These are phyloP conservation scores for Colletotrichum euphorbiae DNA, from an alignment of 2,329 filamentous ascomycete genomes.

Conservation along the genomic window DNA sequence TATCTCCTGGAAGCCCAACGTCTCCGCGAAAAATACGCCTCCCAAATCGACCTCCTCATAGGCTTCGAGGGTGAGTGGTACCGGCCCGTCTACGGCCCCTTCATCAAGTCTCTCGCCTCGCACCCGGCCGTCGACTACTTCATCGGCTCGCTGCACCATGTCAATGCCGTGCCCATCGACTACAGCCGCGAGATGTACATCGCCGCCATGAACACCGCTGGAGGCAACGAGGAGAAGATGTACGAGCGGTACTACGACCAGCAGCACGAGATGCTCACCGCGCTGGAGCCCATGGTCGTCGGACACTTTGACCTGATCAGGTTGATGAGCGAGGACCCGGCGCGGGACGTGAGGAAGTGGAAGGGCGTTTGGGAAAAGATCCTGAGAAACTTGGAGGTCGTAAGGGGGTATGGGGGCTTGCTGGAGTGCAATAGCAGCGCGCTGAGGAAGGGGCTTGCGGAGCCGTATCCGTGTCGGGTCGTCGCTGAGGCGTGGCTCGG, in stretches of 20 bases:
- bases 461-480: slow-evolving; percentile 86
- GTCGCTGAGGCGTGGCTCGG: slow-evolving; percentile 84
- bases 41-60: slow-evolving; percentile 81
- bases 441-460: slow-evolving; percentile 87
- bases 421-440: slow-evolving; percentile 91
- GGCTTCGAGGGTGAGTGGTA: slow-evolving; percentile 97
- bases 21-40: slow-evolving; percentile 76
- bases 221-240: slow-evolving; percentile 74
- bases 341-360: slow-evolving; percentile 68
- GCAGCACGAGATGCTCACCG: slow-evolving; percentile 83
- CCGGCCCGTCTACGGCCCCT: slow-evolving; percentile 68
- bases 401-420: slow-evolving; percentile 80
- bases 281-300: slow-evolving; percentile 80
- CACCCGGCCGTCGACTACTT: slow-evolving; percentile 85
- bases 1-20: slow-evolving; percentile 82
- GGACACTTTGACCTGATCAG: slow-evolving; percentile 96
- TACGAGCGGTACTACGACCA: slow-evolving; percentile 89
- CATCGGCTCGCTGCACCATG: slow-evolving; percentile 92
- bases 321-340: slow-evolving; percentile 78
- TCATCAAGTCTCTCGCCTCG: slow-evolving; percentile 69
- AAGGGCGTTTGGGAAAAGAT: slow-evolving; percentile 78
- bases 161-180: slow-evolving; percentile 88
- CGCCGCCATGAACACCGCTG: slow-evolving; percentile 64
- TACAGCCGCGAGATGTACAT: slow-evolving; percentile 78
- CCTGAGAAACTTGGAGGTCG: slow-evolving; percentile 77